Evolutionary conservation across 768 basidiomycete genomes (phyloP), one percentile per base, ranked within the genome.

Genomic region (Coprinopsis cinerea): DNA sequence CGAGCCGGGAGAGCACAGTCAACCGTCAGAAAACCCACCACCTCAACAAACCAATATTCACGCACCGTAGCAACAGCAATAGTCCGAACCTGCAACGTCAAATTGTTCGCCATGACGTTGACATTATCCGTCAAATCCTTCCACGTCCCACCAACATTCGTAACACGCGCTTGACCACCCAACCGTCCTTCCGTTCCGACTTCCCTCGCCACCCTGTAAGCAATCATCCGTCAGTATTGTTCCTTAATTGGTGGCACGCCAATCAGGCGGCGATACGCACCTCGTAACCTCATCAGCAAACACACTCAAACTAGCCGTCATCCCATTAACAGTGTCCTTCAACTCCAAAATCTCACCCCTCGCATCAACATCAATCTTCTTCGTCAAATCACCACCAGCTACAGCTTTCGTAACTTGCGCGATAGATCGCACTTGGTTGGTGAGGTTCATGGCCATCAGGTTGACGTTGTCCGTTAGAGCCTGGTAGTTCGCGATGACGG

Each of bases 101-200:
- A 74, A 59, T 96, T 96, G 35, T 83, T 83, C 35, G 92, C 92
- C 93, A 95, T 95, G 59, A 91, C 81, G 62, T 95, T 96, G 57
- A 96, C 93, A 65, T 91, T 93, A 62, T 94, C 91, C 43, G 93
- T 94, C 69, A 97, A 73, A 62, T 92, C 88, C 73, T 92, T 92
- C 96, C 96, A 98, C 0, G 92, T 95, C 43, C 96, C 96, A 52
- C 91, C 90, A 39, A 99, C 92, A 61, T 92, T 90, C 54, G 85
- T 86, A 30, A 98, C 96, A 47, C 85, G 78, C 0, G 94, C 96
- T 59, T 95, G 94, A 9, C 94, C 95, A 44, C 95, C 96, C 60
- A 98, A 74, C 57, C 84, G 78, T 27, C 95, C 96, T 63, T 98
- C 96, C 6, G 94, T 97, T 24, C 96, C 96, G 62, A 98, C 96